Conservation (phyloP, 495 filamentous ascomycete genomes). For the Ramalina intermedia region DNA sequence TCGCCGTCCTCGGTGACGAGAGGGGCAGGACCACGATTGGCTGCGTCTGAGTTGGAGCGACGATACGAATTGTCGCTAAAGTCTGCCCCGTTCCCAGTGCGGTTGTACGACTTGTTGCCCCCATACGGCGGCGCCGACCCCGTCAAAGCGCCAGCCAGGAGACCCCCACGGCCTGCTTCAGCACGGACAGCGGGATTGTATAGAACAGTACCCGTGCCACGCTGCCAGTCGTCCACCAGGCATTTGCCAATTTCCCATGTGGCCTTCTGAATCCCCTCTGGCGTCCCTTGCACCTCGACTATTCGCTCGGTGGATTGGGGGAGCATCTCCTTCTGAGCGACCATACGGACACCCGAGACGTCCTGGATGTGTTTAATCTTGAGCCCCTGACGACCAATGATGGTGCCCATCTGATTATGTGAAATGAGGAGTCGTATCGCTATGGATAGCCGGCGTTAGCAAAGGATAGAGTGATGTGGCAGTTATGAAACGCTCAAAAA, state of each 20-base stretch:
- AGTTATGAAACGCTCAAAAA: background rate
- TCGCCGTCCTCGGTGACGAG: constrained; percentile 90
- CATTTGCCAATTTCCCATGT: constrained; percentile 99
- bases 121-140: constrained; percentile 29
- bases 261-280: constrained; percentile 87
- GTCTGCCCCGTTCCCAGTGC: constrained; percentile 92
- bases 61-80: constrained; percentile 79
- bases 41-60: constrained; percentile 68
- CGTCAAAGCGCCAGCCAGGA: constrained; percentile 27
- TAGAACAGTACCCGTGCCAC: constrained; percentile 86
- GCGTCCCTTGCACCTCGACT: constrained; percentile 87
- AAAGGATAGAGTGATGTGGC: background rate
- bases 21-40: constrained; percentile 49
- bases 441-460: constrained; percentile 22
- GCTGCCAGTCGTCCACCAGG: constrained; percentile 92
- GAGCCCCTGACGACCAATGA: constrained; percentile 87
- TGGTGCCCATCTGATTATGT: constrained; percentile 99
- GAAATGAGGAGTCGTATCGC: constrained; percentile 95
- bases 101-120: constrained; percentile 60
- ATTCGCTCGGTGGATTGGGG: constrained; percentile 98
- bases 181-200: constrained; percentile 93
- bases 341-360: constrained; percentile 92
- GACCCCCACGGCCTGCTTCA: constrained; percentile 40
- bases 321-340: constrained; percentile 98
- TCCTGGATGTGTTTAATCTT: constrained; percentile 99